A percentile compares a stretch with the other conserved stretches of the same genome.
These are phyloP conservation scores for Agaricales sp. DNA, from an alignment of 1,284 basidiomycete genomes.

Conservation along the genomic window DNA sequence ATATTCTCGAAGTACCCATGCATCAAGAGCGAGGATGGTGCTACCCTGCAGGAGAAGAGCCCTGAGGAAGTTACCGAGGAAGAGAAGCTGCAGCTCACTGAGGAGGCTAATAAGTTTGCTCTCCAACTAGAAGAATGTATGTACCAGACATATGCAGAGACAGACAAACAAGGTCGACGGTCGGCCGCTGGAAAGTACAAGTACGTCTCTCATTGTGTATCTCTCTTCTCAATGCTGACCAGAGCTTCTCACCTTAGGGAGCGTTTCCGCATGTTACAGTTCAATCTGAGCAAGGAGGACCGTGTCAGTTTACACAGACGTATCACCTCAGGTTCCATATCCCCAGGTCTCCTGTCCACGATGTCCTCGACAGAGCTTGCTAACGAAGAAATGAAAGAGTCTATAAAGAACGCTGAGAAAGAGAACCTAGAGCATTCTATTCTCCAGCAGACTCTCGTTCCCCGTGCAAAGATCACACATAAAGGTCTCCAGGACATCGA, in stretches of 20 bases:
- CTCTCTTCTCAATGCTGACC: conserved; percentile 4
- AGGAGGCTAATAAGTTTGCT: conserved; percentile 49
- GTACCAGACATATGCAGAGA: conserved; percentile 64
- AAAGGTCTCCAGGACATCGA: conserved; percentile 85
- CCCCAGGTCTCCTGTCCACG: conserved; percentile 59
- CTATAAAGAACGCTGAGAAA: conserved; percentile 70
- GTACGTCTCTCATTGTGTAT: conserved; percentile 31
- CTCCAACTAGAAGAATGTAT: conserved; percentile 58
- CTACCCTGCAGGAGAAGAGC: conserved; percentile 24
- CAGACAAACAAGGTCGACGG: conserved; percentile 61
- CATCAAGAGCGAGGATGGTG: conserved; percentile 18
- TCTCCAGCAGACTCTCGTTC: conserved; percentile 55
- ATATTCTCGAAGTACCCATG: conserved; percentile 63
- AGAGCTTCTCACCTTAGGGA: conserved; percentile 36
- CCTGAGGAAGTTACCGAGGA: conserved; percentile 43
- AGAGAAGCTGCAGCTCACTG: conserved; percentile 41
- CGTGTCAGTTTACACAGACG: conserved; percentile 65
- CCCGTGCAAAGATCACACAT: conserved; percentile 81
- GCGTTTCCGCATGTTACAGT: conserved; percentile 74
- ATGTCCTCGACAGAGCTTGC: conserved; percentile 83
- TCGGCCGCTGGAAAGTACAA: conserved; percentile 71
- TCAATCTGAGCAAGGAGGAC: conserved; percentile 70
- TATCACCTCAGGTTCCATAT: conserved; percentile 55
- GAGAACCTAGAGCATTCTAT: conserved; percentile 78
- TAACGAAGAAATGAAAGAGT: conserved; percentile 71